phyloP scores from a whole-genome alignment of 805 yeast species.

The Wickerhamiella sergipiensis region DNA sequence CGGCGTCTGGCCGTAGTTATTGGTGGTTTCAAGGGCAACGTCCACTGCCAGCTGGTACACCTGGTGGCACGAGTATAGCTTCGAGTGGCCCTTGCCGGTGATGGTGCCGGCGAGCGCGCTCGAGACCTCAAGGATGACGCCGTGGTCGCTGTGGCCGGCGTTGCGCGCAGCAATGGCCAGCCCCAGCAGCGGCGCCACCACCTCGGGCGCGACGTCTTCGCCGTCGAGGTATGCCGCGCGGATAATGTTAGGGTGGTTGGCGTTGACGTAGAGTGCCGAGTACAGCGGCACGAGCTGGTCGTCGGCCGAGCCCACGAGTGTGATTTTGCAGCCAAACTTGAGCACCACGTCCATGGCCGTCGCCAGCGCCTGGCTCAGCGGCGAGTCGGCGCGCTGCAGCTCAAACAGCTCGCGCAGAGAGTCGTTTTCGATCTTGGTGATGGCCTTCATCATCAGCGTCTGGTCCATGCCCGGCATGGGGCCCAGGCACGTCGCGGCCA shows the following conservation, averaged over 20 bases:
- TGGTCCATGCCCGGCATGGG: constrained; percentile 89
- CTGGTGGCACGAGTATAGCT: constrained; percentile 66
- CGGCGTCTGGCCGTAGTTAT: constrained; percentile 28
- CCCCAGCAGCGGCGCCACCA: constrained; percentile 60
- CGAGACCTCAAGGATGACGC: constrained; percentile 73
- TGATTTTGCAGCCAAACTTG: constrained; percentile 57
- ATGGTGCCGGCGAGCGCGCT: constrained; percentile 72
- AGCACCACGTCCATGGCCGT: constrained; percentile 54
- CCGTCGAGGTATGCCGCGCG: constrained; percentile 84
- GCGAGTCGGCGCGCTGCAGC: constrained; percentile 62
- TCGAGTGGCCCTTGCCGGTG: constrained; percentile 93
- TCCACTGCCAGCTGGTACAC: constrained; percentile 73
- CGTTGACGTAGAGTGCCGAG: constrained; percentile 70
- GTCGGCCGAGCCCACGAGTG: constrained; percentile 78
- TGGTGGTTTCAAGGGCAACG: constrained; percentile 60
- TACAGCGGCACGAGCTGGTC: constrained; percentile 91
- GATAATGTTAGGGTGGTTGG: constrained; percentile 78
- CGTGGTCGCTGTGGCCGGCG: constrained; percentile 71
- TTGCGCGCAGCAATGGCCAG: constrained; percentile 64
- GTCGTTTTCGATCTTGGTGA: constrained; percentile 79
- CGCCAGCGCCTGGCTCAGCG: constrained; percentile 57
- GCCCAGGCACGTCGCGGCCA: constrained; percentile 94
- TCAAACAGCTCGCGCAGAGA: constrained; percentile 78
- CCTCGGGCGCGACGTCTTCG: constrained; percentile 61
- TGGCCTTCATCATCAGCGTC: constrained; percentile 69